A percentile compares a stretch with the other conserved stretches of the same genome.
Conservation (phyloP, 305 asterid genomes). For the Fraxinus latifolia region DNA sequence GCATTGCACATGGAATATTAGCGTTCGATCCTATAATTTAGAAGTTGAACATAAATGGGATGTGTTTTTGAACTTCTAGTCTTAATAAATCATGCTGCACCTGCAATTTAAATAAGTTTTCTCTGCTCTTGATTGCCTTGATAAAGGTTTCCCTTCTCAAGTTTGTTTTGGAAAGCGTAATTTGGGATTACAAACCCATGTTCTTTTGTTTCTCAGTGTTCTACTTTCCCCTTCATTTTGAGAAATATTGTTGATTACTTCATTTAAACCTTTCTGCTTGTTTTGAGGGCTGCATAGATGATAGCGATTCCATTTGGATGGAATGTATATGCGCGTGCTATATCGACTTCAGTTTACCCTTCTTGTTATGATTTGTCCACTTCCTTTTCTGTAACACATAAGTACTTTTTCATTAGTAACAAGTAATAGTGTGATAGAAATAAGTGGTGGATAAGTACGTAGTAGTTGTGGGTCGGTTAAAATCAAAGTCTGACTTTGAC, state of each 20-base stretch:
- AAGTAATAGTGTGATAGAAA: not conserved
- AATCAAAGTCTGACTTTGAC: not conserved
- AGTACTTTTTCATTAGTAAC: not conserved
- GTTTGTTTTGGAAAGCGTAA: not conserved
- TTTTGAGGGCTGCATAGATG: not conserved
- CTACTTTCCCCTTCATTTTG: not conserved
- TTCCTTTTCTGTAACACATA: not conserved
- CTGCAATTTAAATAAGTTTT: not conserved
- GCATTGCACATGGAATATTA: not conserved
- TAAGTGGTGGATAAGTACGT: not conserved
- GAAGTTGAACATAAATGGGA: not conserved
- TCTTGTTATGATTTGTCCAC: not conserved
- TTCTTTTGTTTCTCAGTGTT: not conserved
- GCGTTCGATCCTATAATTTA: not conserved
- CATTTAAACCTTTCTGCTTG: not conserved
- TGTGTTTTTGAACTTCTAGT: not conserved
- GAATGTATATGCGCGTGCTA: not conserved
- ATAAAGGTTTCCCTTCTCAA: constrained; percentile 6
- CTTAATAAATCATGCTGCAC: not conserved
- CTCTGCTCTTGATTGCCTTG: not conserved
- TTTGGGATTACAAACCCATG: not conserved
- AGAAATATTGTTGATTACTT: not conserved
- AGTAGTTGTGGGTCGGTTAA: not conserved
- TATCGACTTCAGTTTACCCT: not conserved
- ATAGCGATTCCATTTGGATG: not conserved